Evolutionary conservation across 805 yeast species (phyloP).

Genomic region (Wickerhamiella australiensis): DNA sequence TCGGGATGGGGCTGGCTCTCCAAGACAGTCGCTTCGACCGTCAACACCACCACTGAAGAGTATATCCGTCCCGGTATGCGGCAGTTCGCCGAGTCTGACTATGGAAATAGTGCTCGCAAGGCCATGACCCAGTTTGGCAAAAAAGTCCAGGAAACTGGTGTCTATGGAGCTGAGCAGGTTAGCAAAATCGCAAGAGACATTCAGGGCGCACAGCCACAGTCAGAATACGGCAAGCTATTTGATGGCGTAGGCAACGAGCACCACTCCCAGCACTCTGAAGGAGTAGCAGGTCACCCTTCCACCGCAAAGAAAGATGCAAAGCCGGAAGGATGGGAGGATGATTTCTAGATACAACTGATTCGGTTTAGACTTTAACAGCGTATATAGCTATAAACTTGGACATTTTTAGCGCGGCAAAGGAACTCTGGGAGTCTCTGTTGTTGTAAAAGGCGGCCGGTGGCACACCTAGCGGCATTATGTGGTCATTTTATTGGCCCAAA

Average conservation of each 20-base stretch:
- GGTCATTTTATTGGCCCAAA: too few species aligned
- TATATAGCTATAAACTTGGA: not conserved
- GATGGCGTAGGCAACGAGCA: slow-evolving; percentile 13
- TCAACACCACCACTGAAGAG: slow-evolving; percentile 71
- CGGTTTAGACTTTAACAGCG: not conserved
- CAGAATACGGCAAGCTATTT: slow-evolving; percentile 19
- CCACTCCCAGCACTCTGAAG: not conserved
- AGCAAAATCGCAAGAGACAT: slow-evolving; percentile 40
- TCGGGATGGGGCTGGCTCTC: slow-evolving; percentile 94
- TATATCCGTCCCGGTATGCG: slow-evolving; percentile 87
- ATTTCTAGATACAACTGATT: not conserved
- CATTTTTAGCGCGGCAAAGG: too few species aligned
- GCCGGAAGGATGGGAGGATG: slow-evolving; percentile 10
- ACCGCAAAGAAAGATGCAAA: not conserved
- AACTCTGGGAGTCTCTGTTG: too few species aligned
- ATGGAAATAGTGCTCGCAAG: slow-evolving; percentile 67
- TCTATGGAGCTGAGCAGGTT: slow-evolving; percentile 58
- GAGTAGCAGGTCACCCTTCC: too few species aligned
- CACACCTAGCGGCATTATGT: too few species aligned
- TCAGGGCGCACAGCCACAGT: slow-evolving; percentile 11
- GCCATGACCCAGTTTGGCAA: slow-evolving; percentile 98
- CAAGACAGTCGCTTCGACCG: slow-evolving; percentile 69
- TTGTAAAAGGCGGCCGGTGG: too few species aligned
- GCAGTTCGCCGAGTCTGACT: slow-evolving; percentile 67
- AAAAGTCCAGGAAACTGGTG: slow-evolving; percentile 79